phyloP scores from a whole-genome alignment of 495 filamentous ascomycete species.

The Podospora tetraspora region DNA sequence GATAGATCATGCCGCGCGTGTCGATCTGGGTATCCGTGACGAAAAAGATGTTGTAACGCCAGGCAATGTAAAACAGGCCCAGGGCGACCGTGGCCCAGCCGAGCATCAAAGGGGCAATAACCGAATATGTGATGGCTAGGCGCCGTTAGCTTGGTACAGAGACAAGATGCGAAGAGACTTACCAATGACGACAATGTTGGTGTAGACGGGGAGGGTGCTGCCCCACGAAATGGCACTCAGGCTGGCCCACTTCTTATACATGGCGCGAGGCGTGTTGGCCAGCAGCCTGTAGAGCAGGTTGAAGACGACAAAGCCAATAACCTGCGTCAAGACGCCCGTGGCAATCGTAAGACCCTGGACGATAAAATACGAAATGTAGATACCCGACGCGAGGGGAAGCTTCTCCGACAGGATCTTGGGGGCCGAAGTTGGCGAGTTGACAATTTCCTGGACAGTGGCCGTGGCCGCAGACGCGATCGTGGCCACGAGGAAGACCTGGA shows the following conservation, averaged over 20 bases:
- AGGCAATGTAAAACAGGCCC: conserved; percentile 85
- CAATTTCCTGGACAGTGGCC: conserved; percentile 57
- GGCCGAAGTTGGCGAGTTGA: conserved; percentile 53
- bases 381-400: conserved; percentile 79
- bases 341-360: conserved; percentile 87
- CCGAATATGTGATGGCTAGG: conserved; percentile 75
- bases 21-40: conserved; percentile 80
- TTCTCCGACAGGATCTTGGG: conserved; percentile 64
- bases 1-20: conserved; percentile 85
- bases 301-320: conserved; percentile 71
- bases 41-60: conserved; percentile 92
- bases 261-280: conserved; percentile 51
- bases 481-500: conserved; percentile 89
- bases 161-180: conserved; percentile 19
- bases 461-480: conserved; percentile 74
- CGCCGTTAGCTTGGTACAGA: conserved; percentile 9
- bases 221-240: conserved; percentile 74
- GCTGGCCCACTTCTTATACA: conserved; percentile 57
- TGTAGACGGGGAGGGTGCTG: conserved; percentile 79
- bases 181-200: conserved; percentile 81
- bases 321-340: conserved; percentile 67
- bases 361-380: conserved; percentile 94
- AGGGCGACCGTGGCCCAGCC: conserved; percentile 82
- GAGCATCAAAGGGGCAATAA: conserved; percentile 84
- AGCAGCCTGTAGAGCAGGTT: conserved; percentile 66